These are phyloP conservation scores for Shiraia sp. DNA, from an alignment of 2,329 filamentous ascomycete species.

Conservation along the genomic window DNA sequence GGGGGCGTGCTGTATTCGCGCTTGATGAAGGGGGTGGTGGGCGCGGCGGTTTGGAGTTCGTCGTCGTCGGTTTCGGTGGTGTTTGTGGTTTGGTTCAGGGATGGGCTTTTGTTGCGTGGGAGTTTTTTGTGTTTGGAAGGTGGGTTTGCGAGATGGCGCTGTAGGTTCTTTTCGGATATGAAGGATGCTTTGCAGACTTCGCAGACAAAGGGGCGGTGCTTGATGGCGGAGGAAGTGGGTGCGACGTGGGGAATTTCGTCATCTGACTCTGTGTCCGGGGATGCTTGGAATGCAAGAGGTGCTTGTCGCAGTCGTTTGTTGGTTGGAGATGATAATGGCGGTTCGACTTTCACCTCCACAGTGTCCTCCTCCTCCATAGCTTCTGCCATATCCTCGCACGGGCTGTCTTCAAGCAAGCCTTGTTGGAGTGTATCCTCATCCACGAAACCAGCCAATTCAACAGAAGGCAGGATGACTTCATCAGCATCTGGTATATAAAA, in stretches of 20 bases:
- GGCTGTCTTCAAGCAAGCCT: slow-evolving; percentile 11
- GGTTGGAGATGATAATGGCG: not conserved
- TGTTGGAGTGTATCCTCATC: slow-evolving; percentile 20
- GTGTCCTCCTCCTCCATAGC: not conserved
- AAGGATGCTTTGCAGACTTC: slow-evolving; percentile 11
- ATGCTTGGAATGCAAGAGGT: not conserved
- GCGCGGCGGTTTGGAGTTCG: slow-evolving; percentile 3
- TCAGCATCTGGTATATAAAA: slow-evolving; percentile 5
- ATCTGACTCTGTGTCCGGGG: slow-evolving; percentile 4
- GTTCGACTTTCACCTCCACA: slow-evolving; percentile 11
- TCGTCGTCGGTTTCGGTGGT: slow-evolving; percentile 11
- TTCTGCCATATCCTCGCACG: slow-evolving; percentile 1
- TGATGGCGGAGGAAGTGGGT: not conserved
- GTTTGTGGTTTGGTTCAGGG: not conserved
- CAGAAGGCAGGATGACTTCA: slow-evolving; percentile 27
- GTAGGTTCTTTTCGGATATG: slow-evolving; percentile 5
- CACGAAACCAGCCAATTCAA: slow-evolving; percentile 20
- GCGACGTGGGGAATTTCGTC: not conserved
- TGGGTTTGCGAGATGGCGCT: slow-evolving; percentile 1
- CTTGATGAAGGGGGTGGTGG: slow-evolving; percentile 20
- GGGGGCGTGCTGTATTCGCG: slow-evolving; percentile 24
- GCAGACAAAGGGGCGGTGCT: not conserved
- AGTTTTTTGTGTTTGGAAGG: not conserved
- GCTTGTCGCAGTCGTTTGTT: slow-evolving; percentile 1
- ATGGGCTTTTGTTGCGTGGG: not conserved